Evolutionary conservation across 2,329 filamentous ascomycete genomes (phyloP), one percentile per base, ranked within the genome.

Genomic region (Colletotrichum brevisporum): DNA sequence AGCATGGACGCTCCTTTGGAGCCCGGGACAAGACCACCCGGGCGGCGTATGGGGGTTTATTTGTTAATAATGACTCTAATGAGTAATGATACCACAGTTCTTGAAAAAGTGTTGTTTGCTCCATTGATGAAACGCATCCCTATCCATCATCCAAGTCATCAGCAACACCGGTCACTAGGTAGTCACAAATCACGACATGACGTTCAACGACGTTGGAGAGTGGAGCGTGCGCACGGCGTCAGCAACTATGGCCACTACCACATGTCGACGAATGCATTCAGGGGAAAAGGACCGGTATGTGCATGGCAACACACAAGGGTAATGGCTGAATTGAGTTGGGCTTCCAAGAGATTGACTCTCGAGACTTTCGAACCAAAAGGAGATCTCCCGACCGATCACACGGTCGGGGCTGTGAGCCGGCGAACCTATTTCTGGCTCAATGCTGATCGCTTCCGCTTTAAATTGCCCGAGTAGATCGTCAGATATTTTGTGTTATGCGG

Each of bases 21-120:
- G 62, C 48, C 55, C 39, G 21, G 31, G 41, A 31, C 43, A 15
- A 54, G 52, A 68, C 47, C 45, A 50, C 52, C 31, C 43, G 54
- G 50, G 66, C 63, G 56, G 64, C 56, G 50, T 43, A 45, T 62
- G 9, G 56, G 53, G 56, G 45, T 5, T 61, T 65, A 41, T 55
- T 63, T 67, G 63, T 63, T 70, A 59, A 67, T 70, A 51, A 70
- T 57, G 67, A 70, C 56, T 68, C 56, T 70, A 70, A 70, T 68
- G 67, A 70, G 63, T 63, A 67, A 70, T 67, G 67, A 70, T 70
- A 70, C 67, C 67, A 69, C 51, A 65, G 61, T 54, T 69, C 16
- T 9, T 36, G 48, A 16, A 48, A 41, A 15, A 52, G 62, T 52
- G 12, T 27, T 21, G 51, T 24, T 63, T 26, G 56, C 24, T 8